These are phyloP conservation scores for Rhodotorula graminis DNA, from an alignment of 768 basidiomycete genomes.

Conservation along the genomic window DNA sequence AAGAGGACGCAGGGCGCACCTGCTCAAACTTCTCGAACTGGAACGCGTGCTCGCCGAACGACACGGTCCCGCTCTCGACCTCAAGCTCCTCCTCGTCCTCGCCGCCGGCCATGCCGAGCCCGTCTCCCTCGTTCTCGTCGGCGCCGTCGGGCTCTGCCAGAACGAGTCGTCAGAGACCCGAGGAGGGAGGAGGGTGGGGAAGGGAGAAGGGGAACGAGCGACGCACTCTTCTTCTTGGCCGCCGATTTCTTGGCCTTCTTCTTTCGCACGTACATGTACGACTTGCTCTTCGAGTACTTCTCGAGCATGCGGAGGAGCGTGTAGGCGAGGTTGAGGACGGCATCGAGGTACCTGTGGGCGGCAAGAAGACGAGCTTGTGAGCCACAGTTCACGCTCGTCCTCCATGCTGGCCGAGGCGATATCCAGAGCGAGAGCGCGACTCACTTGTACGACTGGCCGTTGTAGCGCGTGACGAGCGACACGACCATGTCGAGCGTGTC, in stretches of 20 bases:
- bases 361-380: slow-evolving; percentile 42
- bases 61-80: slow-evolving; percentile 56
- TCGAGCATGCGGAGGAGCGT: slow-evolving; percentile 85
- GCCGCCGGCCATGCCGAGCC: slow-evolving; percentile 65
- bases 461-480: slow-evolving; percentile 70
- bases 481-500: slow-evolving; percentile 85
- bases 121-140: slow-evolving; percentile 51
- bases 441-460: slow-evolving; percentile 58
- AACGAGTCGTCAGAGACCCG: not conserved
- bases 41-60: slow-evolving; percentile 74
- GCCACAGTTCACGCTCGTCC: too few species aligned
- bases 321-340: slow-evolving; percentile 76
- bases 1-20: slow-evolving; percentile 52
- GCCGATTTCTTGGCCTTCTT: slow-evolving; percentile 55
- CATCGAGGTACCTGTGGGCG: slow-evolving; percentile 66
- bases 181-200: too few species aligned
- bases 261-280: slow-evolving; percentile 70
- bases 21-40: slow-evolving; percentile 86
- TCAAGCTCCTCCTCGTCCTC: slow-evolving; percentile 58
- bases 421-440: slow-evolving; percentile 22
- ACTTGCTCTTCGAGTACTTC: slow-evolving; percentile 68
- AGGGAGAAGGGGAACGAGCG: not conserved
- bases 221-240: slow-evolving; percentile 47
- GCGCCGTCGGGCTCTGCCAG: slow-evolving; percentile 5
- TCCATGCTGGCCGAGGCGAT: not conserved